These are phyloP conservation scores for Penicillium pulvis DNA, from an alignment of 495 filamentous ascomycete genomes.

Conservation along the genomic window DNA sequence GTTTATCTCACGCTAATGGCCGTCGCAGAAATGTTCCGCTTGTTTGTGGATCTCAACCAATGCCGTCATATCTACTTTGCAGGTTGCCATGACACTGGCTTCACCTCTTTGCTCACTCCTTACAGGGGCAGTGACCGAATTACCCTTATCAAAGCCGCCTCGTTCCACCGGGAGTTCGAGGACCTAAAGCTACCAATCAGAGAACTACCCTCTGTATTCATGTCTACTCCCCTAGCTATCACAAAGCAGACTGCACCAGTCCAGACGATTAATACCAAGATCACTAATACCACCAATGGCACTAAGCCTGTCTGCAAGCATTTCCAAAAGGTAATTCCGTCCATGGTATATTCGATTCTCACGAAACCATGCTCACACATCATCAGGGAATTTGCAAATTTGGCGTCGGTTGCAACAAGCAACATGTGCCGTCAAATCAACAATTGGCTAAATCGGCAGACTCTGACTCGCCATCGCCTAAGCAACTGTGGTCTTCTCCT, in stretches of 20 bases:
- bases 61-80: conserved; percentile 70
- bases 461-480: conserved; percentile 16
- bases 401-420: conserved; percentile 41
- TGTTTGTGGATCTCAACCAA: conserved; percentile 60
- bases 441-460: conserved; percentile 7
- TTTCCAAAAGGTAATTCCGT: conserved; percentile 38
- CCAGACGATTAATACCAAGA: conserved; percentile 11
- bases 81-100: conserved; percentile 63
- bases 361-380: background rate
- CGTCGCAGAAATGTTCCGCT: conserved; percentile 52
- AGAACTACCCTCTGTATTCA: conserved; percentile 49
- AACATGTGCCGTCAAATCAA: conserved; percentile 27
- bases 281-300: conserved; percentile 13
- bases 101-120: conserved; percentile 56
- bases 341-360: background rate
- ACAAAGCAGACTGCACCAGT: conserved; percentile 18
- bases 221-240: conserved; percentile 31
- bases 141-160: conserved; percentile 52
- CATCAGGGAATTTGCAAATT: conserved; percentile 44
- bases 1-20: background rate
- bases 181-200: conserved; percentile 40
- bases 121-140: conserved; percentile 51
- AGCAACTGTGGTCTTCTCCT: conserved; percentile 22
- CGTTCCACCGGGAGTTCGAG: conserved; percentile 41
- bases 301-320: conserved; percentile 39